Base-by-base conservation (phyloP, 2,329 filamentous ascomycete genomes). In the Colletotrichum sp. region DNA sequence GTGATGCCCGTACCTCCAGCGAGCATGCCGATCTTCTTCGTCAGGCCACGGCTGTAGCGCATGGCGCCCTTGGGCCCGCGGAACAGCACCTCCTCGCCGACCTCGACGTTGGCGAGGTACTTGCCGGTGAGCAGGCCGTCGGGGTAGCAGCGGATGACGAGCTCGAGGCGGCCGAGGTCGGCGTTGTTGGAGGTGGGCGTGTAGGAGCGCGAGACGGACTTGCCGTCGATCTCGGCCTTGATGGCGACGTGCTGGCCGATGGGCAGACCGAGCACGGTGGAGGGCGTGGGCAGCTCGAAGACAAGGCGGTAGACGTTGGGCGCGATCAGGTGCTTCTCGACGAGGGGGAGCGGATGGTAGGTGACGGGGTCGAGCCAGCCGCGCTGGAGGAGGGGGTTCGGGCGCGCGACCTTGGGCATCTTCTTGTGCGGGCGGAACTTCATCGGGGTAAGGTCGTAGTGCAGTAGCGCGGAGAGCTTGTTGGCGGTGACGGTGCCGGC, bases 61-160 rank as follows among this genome's bases (percentile, higher is more conserved):
- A 92, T 91, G 2, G 89, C 86, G 12, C 90, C 90, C 80, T 90
- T 91, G 49, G 90, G 90, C 0, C 90, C 90, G 16, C 90, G 86
- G 79, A 92, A 87, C 5, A 86, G 82, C 5, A 91, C 87, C 77
- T 85, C 82, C 69, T 91, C 88, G 16, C 89, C 89, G 9, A 89
- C 75, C 1, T 86, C 71, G 4, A 92, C 84, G 57, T 84, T 81
- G 2, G 83, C 84, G 4, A 92, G 85, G 79, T 91, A 89, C 16
- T 83, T 82, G 3, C 85, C 86, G 0, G 89, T 90, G n/a, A 91
- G 82, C 44, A 84, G 81, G 32, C 90, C 90, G 62, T 89, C 83
- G 0, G 87, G 85, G 78, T 92, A 92, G 52, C 86, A 82, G 75
- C 88, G 88, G 80, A 92, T 85, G 34, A 91, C 83, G 4, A 92